Evolutionary conservation across 345 rosid species (phyloP).

Genomic region (Pelargonium nanum): DNA sequence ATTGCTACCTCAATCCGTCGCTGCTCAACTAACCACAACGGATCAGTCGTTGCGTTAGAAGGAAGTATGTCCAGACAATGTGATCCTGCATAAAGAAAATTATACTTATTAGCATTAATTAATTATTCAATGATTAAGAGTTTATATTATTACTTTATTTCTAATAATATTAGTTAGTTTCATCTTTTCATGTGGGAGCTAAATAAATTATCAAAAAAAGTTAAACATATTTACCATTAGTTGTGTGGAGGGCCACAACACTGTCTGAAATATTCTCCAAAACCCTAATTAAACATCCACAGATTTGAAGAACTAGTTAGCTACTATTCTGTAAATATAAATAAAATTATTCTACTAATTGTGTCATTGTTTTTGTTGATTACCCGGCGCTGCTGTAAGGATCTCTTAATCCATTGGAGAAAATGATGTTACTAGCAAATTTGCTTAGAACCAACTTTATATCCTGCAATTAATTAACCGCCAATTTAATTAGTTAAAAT

Average conservation of each 20-base stretch:
- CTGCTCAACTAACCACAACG: slow-evolving; percentile 24
- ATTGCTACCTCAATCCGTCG: slow-evolving; percentile 18
- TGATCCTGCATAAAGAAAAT: slow-evolving; percentile 21
- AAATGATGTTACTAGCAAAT: slow-evolving; percentile 50
- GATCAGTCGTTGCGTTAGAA: slow-evolving; percentile 13
- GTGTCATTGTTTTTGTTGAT: neutral
- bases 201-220: neutral
- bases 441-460: slow-evolving; percentile 30
- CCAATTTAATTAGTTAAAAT: too few relatives aligned
- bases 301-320: neutral
- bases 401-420: slow-evolving; percentile 49
- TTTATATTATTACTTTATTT: neutral
- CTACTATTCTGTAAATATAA: neutral
- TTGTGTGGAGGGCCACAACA: slow-evolving; percentile 23
- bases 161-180: too few relatives aligned
- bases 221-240: slow-evolving; percentile 17
- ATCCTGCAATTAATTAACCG: slow-evolving; percentile 24
- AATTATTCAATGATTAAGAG: too few relatives aligned
- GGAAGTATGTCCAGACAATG: slow-evolving; percentile 25
- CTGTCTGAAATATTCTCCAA: slow-evolving; percentile 30
- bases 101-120: neutral
- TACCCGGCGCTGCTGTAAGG: slow-evolving; percentile 58
- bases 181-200: too few relatives aligned
- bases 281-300: slow-evolving; percentile 17
- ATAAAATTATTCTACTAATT: neutral